A percentile compares a stretch with the other conserved stretches of the same genome.
Conservation (phyloP, 805 yeast genomes). For the Candida stauntonica region DNA sequence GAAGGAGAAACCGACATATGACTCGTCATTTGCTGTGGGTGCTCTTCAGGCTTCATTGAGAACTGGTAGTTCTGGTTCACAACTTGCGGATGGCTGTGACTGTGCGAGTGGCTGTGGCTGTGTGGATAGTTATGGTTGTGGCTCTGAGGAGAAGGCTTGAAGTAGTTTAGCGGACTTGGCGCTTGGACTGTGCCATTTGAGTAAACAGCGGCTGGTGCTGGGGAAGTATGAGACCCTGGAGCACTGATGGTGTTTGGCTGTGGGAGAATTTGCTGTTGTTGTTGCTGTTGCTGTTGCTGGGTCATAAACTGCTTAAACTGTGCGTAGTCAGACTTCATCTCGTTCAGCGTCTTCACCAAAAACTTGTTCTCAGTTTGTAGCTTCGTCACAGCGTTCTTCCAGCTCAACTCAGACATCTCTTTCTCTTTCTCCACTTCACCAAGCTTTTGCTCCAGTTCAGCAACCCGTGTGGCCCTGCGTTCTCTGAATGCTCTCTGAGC, state of each 20-base stretch:
- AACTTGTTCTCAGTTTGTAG: slow-evolving; percentile 32
- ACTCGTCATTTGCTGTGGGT: slow-evolving; percentile 32
- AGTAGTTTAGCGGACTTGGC: slow-evolving; percentile 35
- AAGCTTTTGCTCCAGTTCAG: slow-evolving; percentile 68
- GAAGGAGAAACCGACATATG: slow-evolving; percentile 31
- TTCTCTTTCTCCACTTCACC: slow-evolving; percentile 64
- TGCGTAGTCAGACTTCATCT: slow-evolving; percentile 26
- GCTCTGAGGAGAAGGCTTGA: slow-evolving; percentile 43
- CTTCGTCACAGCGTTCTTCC: slow-evolving; percentile 21
- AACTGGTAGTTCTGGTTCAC: slow-evolving; percentile 8
- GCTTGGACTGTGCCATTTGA: slow-evolving; percentile 24
- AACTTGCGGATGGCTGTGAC: neutral
- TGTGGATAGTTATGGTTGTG: too few species aligned
- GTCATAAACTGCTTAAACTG: slow-evolving; percentile 17
- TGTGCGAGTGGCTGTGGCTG: slow-evolving; percentile 7
- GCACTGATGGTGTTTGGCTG: slow-evolving; percentile 16
- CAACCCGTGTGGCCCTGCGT: slow-evolving; percentile 76
- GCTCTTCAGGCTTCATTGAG: slow-evolving; percentile 26
- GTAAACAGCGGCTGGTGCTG: slow-evolving; percentile 23
- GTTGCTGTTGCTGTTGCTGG: slow-evolving; percentile 7
- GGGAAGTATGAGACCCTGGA: slow-evolving; percentile 10
- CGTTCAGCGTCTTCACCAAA: slow-evolving; percentile 28
- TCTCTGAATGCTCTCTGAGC: slow-evolving; percentile 91
- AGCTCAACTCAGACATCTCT: slow-evolving; percentile 45
- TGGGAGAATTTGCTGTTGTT: slow-evolving; percentile 5